Conservation (phyloP, 352 stramenopile species). For the Globisporangium spiculum region DNA sequence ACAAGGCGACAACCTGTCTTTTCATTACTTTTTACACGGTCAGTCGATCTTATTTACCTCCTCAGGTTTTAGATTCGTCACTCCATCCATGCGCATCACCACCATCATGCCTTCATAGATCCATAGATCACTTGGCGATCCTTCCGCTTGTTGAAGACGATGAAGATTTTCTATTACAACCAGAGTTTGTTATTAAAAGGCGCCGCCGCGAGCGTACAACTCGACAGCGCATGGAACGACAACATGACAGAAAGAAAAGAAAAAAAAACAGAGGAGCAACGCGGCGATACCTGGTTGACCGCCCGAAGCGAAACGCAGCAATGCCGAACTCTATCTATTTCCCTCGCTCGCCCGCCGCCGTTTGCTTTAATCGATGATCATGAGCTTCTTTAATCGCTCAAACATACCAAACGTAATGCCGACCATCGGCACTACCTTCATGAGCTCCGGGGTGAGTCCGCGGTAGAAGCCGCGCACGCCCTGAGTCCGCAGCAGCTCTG, state of each 20-base stretch:
- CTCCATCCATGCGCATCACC: background rate
- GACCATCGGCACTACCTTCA: constrained; percentile 98
- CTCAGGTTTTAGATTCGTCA: constrained; percentile 1
- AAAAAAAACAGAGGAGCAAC: background rate
- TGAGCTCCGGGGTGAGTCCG: constrained; percentile 90
- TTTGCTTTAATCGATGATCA: constrained; percentile 68
- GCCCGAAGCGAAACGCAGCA: constrained; percentile 8
- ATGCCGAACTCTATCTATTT: background rate
- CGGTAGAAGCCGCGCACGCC: constrained; percentile 84
- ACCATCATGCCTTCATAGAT: background rate
- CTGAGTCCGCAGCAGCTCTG: constrained; percentile 65
- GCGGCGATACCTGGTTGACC: background rate
- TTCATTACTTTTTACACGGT: background rate
- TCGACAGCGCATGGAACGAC: background rate
- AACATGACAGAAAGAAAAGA: background rate
- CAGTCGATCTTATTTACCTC: background rate
- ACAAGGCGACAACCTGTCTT: constrained; percentile 12
- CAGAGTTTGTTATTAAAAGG: constrained; percentile 7
- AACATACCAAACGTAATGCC: constrained; percentile 96
- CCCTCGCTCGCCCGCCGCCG: background rate
- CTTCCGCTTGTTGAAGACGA: background rate
- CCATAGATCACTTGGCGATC: background rate
- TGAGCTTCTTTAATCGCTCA: constrained; percentile 91
- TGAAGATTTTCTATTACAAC: constrained; percentile 14
- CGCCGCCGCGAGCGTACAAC: background rate